These are phyloP conservation scores for Ambrosia artemisiifolia DNA, from an alignment of 129 eudicot species.

Conservation along the genomic window DNA sequence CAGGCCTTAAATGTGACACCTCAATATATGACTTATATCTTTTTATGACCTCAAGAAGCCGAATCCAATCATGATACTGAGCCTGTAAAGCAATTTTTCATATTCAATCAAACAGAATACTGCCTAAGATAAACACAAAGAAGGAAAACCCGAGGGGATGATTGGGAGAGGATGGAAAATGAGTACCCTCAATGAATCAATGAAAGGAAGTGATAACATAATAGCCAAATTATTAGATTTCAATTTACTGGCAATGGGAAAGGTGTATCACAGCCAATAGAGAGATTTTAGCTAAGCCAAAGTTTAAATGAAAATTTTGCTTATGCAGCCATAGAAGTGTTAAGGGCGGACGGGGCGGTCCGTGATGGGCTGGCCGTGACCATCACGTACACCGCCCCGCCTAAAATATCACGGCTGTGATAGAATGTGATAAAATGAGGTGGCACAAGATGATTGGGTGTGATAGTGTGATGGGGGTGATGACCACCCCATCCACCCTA, in stretches of 20 bases:
- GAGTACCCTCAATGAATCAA: neutral
- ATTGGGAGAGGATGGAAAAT: slow-evolving; percentile 3
- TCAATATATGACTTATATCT: slow-evolving; percentile 73
- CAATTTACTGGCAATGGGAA: neutral
- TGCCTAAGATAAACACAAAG: neutral
- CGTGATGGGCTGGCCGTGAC: no score
- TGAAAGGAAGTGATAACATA: neutral
- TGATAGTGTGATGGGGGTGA: no score
- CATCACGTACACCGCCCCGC: no score
- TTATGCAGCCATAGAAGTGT: slow-evolving; percentile 12
- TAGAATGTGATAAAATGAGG: no score
- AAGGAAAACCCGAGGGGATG: neutral
- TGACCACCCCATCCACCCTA: no score
- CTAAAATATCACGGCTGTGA: no score
- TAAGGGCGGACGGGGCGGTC: no score
- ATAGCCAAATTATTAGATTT: neutral
- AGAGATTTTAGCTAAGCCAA: neutral
- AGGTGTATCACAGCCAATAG: slow-evolving; percentile 5
- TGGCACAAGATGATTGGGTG: no score
- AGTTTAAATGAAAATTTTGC: neutral
- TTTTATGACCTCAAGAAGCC: slow-evolving; percentile 83
- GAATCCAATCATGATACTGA: slow-evolving; percentile 98
- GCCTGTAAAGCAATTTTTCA: slow-evolving; percentile 48
- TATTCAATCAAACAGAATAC: slow-evolving; percentile 11
- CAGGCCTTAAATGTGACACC: slow-evolving; percentile 90